A percentile compares a stretch with the other conserved stretches of the same genome.
Evolutionary conservation across 2,329 filamentous ascomycete genomes (phyloP).

Genomic region (Aspergillus oerlinghausenensis): DNA sequence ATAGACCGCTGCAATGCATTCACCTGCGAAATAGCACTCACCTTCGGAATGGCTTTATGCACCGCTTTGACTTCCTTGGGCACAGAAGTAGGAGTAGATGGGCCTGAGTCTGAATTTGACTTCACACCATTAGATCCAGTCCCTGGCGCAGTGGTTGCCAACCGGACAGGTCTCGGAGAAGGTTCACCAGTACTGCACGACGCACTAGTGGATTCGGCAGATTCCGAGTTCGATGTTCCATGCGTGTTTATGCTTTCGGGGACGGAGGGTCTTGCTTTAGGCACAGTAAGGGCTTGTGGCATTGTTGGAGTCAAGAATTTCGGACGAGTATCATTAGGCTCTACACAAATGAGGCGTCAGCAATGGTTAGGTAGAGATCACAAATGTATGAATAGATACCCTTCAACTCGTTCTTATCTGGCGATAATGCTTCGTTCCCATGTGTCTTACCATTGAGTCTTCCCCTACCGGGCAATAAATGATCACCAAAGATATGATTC

Average conservation of each 20-base stretch:
- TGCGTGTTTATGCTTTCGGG: neutral
- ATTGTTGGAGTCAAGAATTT: neutral
- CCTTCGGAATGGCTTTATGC: neutral
- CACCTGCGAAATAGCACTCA: neutral
- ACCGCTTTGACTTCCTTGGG: neutral
- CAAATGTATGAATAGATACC: neutral
- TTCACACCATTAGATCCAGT: neutral
- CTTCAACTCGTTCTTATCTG: neutral
- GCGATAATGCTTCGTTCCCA: neutral
- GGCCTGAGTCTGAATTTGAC: neutral
- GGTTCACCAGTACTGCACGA: neutral
- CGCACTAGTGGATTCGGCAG: neutral
- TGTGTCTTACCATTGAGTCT: neutral
- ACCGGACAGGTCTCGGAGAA: neutral
- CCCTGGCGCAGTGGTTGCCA: neutral
- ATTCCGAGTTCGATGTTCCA: neutral
- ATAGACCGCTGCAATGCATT: slow-evolving; percentile 5
- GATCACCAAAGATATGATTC: slow-evolving; percentile 16
- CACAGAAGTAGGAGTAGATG: neutral
- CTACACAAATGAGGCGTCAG: neutral
- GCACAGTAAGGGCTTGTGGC: neutral
- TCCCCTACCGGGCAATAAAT: slow-evolving; percentile 19
- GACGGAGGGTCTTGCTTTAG: neutral
- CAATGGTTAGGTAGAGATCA: neutral
- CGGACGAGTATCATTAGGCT: neutral